Percentiles rank a stretch among this genome's conserved stretches.
phyloP scores from a whole-genome alignment of 768 basidiomycete species.

The Boletus subcaerulescens region DNA sequence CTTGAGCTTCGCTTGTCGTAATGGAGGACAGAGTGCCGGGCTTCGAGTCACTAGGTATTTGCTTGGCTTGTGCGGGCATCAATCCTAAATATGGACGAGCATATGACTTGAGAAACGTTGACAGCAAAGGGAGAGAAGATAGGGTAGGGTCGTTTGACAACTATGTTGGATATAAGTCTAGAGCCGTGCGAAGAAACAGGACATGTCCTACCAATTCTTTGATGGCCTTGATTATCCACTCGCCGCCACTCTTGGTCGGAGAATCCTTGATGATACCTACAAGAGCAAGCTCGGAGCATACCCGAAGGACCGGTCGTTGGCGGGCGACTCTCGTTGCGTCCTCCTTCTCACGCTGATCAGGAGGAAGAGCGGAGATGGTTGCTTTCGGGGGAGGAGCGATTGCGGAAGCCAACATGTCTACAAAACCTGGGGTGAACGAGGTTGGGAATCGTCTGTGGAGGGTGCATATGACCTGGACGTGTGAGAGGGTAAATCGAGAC shows the following conservation, averaged over 20 bases:
- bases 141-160: constrained; percentile 83
- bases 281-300: constrained; percentile 87
- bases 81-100: constrained; percentile 86
- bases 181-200: constrained; percentile 7
- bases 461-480: constrained; percentile 73
- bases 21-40: constrained; percentile 51
- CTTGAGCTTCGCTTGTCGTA: constrained; percentile 31
- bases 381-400: constrained; percentile 59
- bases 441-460: constrained; percentile 85
- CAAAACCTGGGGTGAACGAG: constrained; percentile 71
- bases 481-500: constrained; percentile 1
- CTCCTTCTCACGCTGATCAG: constrained; percentile 91
- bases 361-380: constrained; percentile 51
- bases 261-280: constrained; percentile 80
- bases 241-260: constrained; percentile 68
- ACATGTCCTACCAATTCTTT: constrained; percentile 71
- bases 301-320: constrained; percentile 82
- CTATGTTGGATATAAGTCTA: constrained; percentile 39
- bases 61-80: constrained; percentile 52
- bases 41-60: constrained; percentile 53
- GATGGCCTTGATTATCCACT: constrained; percentile 85
- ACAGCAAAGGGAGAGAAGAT: constrained; percentile 84
- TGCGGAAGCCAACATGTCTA: constrained; percentile 55
- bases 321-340: constrained; percentile 73
- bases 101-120: constrained; percentile 93